Percentiles rank a stretch among this genome's conserved stretches.
phyloP scores from a whole-genome alignment of 257 asterid genomes.

The Solanum clarkiae region DNA sequence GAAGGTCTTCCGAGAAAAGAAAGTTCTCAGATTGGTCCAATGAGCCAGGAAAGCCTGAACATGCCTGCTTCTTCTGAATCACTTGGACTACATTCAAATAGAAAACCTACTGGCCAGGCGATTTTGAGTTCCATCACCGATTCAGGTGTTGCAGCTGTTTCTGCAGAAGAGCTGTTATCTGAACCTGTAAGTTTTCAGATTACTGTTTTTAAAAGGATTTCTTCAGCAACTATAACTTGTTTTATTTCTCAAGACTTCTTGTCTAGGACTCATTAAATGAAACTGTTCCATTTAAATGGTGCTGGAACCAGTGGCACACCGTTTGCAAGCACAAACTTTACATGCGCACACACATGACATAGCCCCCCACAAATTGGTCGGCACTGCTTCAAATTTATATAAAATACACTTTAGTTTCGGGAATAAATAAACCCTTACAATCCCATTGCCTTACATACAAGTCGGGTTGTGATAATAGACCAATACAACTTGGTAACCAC shows the following conservation, averaged over 20 bases:
- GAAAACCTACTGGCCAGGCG: conserved; percentile 31
- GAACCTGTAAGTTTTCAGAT: conserved; percentile 43
- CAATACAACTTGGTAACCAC: background rate
- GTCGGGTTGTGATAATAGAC: background rate
- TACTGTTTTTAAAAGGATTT: background rate
- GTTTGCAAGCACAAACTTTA: background rate
- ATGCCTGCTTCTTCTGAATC: conserved; percentile 46
- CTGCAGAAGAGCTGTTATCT: conserved; percentile 44
- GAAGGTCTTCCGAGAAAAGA: conserved; percentile 34
- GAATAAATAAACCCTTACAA: background rate
- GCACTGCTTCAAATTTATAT: too few relatives aligned
- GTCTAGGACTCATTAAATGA: background rate
- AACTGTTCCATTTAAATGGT: background rate
- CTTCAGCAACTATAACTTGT: background rate
- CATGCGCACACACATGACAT: background rate
- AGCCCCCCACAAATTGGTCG: background rate
- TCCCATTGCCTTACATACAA: background rate
- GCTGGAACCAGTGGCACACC: background rate
- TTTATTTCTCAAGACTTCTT: background rate
- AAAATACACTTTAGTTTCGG: background rate
- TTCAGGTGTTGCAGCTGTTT: conserved; percentile 21
- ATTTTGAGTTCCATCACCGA: conserved; percentile 22
- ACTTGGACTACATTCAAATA: conserved; percentile 34
- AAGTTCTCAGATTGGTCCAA: conserved; percentile 42
- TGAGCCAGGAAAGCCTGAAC: conserved; percentile 35